Base-by-base conservation (phyloP, 2,329 filamentous ascomycete genomes). In the Pestalotiopsis sp. region DNA sequence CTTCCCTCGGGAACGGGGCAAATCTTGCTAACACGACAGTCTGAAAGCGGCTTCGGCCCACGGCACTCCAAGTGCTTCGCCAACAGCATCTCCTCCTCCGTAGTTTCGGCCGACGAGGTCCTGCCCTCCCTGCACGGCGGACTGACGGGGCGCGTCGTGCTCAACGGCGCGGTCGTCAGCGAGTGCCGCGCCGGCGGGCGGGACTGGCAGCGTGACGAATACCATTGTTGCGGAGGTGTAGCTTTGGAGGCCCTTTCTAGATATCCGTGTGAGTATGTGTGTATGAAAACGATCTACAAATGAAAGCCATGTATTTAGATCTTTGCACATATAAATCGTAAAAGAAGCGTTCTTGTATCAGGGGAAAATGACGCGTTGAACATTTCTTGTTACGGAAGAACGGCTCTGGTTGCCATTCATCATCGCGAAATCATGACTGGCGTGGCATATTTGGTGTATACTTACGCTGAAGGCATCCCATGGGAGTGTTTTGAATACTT, bases 31-130 rank as follows among this genome's bases (percentile, higher is more conserved):
- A 38, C 58, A 10, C 24, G 30, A 24, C 40, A 13, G 6, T 11
- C 1, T 3, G 26, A 64, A 56, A 74, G 73, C 56, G 73, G 72
- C 5, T 73, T 75, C 57, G 74, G 74, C 6, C 74, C 74, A 6
- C 74, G 75, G 48, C 71, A 73, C 59, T 73, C 71, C 70, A 75
- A 75, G 67, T 60, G 70, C 40, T 75, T 75, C 30, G 74, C 74
- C 44, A 75, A 74, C 66, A 72, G 71, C 62, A 73, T 75, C 4
- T 75, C 74, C 10, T 70, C 72, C 4, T 65, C 55, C 14, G 71
- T 75, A 7, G 71, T 73, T 35, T 73, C 71, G 3, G 73, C 72
- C 11, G 71, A 73, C 40, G 71, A 75, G 66, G 30, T 75, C 13
- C 14, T 73, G 30, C 70, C 70, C 26, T 61, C 55, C 7, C 63